phyloP scores from a whole-genome alignment of 2,329 filamentous ascomycete genomes.

The Sclerotinia nivalis region DNA sequence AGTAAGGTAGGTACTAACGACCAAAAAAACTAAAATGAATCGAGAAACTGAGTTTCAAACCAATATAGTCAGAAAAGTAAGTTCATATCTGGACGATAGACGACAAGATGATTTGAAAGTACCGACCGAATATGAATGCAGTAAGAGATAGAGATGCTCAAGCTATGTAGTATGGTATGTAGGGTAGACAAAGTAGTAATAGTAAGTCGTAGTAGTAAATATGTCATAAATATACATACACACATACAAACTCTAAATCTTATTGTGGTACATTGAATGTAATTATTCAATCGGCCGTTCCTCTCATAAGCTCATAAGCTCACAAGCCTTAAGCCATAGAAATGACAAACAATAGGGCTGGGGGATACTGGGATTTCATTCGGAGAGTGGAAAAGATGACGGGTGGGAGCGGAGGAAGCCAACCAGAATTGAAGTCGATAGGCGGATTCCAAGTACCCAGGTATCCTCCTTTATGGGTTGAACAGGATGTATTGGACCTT shows the following conservation, averaged over 20 bases:
- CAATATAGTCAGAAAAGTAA: constrained; percentile 5
- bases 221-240: constrained; percentile 9
- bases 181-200: neutral
- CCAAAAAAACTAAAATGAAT: constrained; percentile 6
- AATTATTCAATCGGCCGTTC: neutral
- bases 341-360: constrained; percentile 18
- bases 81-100: neutral
- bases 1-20: neutral
- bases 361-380: constrained; percentile 6
- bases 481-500: neutral
- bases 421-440: neutral
- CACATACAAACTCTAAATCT: neutral
- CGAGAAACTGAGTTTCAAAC: neutral
- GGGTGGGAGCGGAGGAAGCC: constrained; percentile 3
- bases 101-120: neutral
- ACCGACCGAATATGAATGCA: neutral
- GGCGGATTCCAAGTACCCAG: constrained; percentile 1
- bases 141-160: neutral
- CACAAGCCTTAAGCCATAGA: constrained; percentile 13
- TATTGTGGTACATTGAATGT: neutral
- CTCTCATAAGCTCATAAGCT: neutral
- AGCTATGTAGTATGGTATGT: neutral
- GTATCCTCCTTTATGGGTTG: constrained; percentile 1
- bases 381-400: constrained; percentile 2
- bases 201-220: neutral